Conservation (phyloP, 257 asterid genomes). For the Solanum bukasovii region DNA sequence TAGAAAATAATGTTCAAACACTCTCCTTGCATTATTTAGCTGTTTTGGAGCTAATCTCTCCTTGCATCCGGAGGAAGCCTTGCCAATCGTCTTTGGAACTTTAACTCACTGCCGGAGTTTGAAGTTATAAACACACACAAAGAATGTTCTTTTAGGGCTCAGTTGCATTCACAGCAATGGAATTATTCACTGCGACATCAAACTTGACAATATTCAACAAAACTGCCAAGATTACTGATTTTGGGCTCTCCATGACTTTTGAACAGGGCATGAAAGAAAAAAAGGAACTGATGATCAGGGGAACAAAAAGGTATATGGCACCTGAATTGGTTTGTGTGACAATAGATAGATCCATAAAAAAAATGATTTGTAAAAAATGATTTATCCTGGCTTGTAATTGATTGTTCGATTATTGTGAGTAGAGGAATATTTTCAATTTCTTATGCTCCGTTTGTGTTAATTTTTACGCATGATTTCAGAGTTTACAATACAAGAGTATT, state of each 20-base stretch:
- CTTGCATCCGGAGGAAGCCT: not conserved
- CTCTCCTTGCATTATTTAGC: not conserved
- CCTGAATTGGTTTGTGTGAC: not conserved
- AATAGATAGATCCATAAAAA: too few relatives aligned
- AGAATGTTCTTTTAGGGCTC: not conserved
- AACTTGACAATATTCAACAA: not conserved
- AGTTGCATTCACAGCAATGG: not conserved
- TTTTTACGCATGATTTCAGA: not conserved
- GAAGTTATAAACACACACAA: not conserved
- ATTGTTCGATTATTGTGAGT: not conserved
- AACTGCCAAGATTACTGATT: not conserved
- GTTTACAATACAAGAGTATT: not conserved
- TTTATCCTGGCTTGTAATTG: not conserved
- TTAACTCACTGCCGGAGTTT: not conserved
- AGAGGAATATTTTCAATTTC: not conserved
- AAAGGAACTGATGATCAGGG: not conserved
- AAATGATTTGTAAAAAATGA: too few relatives aligned
- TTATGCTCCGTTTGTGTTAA: not conserved
- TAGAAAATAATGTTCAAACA: not conserved
- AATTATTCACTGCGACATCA: not conserved
- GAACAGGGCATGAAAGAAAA: not conserved
- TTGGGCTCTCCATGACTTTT: not conserved
- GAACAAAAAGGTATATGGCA: not conserved
- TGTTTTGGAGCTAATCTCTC: not conserved
- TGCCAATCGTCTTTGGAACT: not conserved